Evolutionary conservation across 1,284 basidiomycete species (phyloP).

Genomic region (Takashimella tepidaria): DNA sequence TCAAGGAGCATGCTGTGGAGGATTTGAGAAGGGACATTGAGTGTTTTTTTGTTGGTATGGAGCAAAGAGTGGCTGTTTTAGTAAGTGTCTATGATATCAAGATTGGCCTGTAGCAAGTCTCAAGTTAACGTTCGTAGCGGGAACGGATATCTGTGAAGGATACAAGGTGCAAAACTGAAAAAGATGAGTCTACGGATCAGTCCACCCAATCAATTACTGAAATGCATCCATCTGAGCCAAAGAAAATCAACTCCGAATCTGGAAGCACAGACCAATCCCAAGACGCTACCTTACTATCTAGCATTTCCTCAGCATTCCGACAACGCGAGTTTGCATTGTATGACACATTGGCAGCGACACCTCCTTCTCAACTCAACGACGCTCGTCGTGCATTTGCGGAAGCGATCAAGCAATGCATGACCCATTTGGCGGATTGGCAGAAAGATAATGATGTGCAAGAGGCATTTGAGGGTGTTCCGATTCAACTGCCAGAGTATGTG

Average conservation of each 20-base stretch:
- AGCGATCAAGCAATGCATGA: conserved; percentile 53
- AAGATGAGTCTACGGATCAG: not conserved
- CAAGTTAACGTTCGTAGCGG: too few species aligned
- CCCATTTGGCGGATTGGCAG: conserved; percentile 59
- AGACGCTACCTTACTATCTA: conserved; percentile 40
- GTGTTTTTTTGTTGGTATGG: conserved; percentile 7
- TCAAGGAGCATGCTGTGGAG: not conserved
- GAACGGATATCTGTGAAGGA: not conserved
- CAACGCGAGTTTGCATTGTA: conserved; percentile 58
- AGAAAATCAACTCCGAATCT: too few species aligned
- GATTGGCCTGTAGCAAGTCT: not conserved
- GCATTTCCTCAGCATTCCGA: conserved; percentile 57
- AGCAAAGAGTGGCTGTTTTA: conserved; percentile 5
- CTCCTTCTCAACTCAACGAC: conserved; percentile 56
- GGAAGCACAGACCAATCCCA: not conserved
- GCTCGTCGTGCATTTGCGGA: conserved; percentile 57
- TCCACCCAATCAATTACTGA: too few species aligned
- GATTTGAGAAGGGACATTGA: conserved; percentile 7
- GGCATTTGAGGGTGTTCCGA: conserved; percentile 32
- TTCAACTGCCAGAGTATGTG: conserved; percentile 54
- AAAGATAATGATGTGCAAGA: conserved; percentile 51
- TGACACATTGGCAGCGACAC: conserved; percentile 52
- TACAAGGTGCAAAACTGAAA: not conserved
- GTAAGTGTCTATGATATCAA: conserved; percentile 6
- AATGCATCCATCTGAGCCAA: not conserved